Evolutionary conservation across 2,329 filamentous ascomycete species (phyloP).

Genomic region (Alternaria solani): DNA sequence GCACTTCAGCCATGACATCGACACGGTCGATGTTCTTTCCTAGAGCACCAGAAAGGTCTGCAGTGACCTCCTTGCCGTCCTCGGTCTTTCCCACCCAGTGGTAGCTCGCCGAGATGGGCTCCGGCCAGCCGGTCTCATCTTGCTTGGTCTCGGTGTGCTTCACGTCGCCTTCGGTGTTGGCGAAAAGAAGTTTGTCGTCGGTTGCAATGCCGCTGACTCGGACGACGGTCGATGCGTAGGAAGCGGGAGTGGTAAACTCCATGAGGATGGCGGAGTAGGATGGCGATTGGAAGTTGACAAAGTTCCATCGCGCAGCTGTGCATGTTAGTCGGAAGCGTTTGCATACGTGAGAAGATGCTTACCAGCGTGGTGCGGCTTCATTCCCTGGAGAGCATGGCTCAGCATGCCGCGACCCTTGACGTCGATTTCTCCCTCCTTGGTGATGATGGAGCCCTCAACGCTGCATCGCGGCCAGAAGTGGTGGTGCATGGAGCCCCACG

Average conservation of each 20-base stretch:
- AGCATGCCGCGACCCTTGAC: slow-evolving; percentile 83
- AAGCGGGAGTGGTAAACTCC: slow-evolving; percentile 93
- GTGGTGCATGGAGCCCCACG: slow-evolving; percentile 93
- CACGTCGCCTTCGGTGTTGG: slow-evolving; percentile 70
- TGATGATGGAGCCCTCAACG: slow-evolving; percentile 84
- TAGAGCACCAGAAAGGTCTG: slow-evolving; percentile 72
- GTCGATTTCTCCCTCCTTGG: slow-evolving; percentile 80
- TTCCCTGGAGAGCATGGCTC: slow-evolving; percentile 88
- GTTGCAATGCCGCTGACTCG: slow-evolving; percentile 83
- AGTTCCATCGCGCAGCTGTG: slow-evolving; percentile 85
- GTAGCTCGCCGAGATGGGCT: slow-evolving; percentile 78
- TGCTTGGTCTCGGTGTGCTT: slow-evolving; percentile 74
- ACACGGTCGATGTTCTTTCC: slow-evolving; percentile 79
- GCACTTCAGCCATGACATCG: slow-evolving; percentile 96
- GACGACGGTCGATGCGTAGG: slow-evolving; percentile 86
- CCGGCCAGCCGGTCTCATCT: slow-evolving; percentile 90
- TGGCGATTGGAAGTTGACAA: slow-evolving; percentile 87
- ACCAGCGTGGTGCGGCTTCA: slow-evolving; percentile 98
- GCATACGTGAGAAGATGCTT: slow-evolving; percentile 34
- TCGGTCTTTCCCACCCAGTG: slow-evolving; percentile 80
- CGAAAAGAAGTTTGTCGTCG: slow-evolving; percentile 80
- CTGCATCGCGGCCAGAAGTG: slow-evolving; percentile 91
- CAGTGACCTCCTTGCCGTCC: slow-evolving; percentile 77
- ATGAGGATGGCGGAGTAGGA: slow-evolving; percentile 90
- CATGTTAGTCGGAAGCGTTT: slow-evolving; percentile 18